Percentiles rank a stretch among this genome's conserved stretches.
phyloP scores from a whole-genome alignment of 768 basidiomycete genomes.

The Asterophora parasitica region DNA sequence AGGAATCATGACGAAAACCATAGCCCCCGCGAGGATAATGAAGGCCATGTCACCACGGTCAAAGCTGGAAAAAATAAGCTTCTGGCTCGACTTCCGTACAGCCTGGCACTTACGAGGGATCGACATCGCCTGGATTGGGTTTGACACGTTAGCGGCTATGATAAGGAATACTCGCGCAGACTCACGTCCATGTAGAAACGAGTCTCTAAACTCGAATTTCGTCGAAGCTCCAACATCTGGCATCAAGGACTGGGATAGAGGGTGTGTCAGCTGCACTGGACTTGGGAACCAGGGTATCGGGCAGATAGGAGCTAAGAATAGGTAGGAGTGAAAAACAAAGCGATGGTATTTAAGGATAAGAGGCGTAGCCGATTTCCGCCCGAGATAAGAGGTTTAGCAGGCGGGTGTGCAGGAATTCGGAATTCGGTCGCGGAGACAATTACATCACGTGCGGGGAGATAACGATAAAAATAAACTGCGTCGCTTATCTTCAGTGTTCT shows the following conservation, averaged over 20 bases:
- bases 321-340: neutral
- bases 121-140: constrained; percentile 13
- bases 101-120: constrained; percentile 10
- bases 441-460: constrained; percentile 3
- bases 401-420: no score
- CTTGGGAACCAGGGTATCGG: neutral
- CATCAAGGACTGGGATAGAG: constrained; percentile 6
- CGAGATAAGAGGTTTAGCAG: constrained; percentile 17
- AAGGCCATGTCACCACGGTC: constrained; percentile 70
- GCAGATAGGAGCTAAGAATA: neutral
- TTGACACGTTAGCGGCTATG: neutral
- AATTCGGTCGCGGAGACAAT: neutral
- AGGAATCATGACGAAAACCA: constrained; percentile 77
- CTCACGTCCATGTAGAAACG: constrained; percentile 13
- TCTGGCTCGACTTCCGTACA: neutral
- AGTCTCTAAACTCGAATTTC: constrained; percentile 2
- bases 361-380: constrained; percentile 12
- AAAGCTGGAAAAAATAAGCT: constrained; percentile 37
- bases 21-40: constrained; percentile 60
- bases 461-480: constrained; percentile 6
- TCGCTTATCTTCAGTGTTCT: neutral
- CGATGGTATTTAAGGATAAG: constrained; percentile 9
- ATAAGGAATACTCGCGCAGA: neutral
- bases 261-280: neutral
- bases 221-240: constrained; percentile 4